Evolutionary conservation across 352 stramenopile species (phyloP).

Genomic region (Globisporangium canariense): DNA sequence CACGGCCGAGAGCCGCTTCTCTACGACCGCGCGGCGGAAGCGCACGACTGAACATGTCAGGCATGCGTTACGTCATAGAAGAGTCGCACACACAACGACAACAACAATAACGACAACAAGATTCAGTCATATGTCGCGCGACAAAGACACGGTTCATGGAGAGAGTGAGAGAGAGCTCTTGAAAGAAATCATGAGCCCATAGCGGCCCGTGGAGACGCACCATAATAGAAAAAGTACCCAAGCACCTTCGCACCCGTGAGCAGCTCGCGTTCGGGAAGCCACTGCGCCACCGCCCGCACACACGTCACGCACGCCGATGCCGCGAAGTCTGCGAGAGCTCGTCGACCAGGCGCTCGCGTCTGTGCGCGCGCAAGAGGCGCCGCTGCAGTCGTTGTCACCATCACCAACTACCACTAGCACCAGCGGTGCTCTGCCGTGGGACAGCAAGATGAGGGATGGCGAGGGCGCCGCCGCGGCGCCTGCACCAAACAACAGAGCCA

Average conservation of each 20-base stretch:
- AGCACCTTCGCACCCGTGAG: constrained; percentile 23
- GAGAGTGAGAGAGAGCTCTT: no score
- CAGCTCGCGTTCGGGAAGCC: constrained; percentile 36
- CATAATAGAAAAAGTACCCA: constrained; percentile 49
- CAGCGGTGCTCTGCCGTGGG: neutral
- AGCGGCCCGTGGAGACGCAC: constrained; percentile 21
- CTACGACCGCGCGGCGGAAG: constrained; percentile 37
- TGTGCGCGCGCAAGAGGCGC: constrained; percentile 28
- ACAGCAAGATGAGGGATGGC: neutral
- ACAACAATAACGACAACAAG: no score
- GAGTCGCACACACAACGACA: no score
- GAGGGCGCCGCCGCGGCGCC: neutral
- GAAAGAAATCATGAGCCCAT: neutral
- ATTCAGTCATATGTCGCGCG: neutral
- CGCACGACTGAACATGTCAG: constrained; percentile 30
- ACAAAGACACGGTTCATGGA: constrained; percentile 11
- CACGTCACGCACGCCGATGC: constrained; percentile 29
- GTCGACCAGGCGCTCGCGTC: constrained; percentile 26
- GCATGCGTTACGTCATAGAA: neutral
- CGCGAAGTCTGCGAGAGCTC: constrained; percentile 44
- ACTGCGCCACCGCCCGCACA: constrained; percentile 27
- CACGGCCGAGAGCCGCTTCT: constrained; percentile 28
- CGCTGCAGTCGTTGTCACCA: constrained; percentile 11
- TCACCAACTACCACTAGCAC: neutral
- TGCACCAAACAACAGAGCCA: neutral